Evolutionary conservation across 1,284 basidiomycete genomes (phyloP), one percentile per base, ranked within the genome.

Genomic region (Puccinia triticina): DNA sequence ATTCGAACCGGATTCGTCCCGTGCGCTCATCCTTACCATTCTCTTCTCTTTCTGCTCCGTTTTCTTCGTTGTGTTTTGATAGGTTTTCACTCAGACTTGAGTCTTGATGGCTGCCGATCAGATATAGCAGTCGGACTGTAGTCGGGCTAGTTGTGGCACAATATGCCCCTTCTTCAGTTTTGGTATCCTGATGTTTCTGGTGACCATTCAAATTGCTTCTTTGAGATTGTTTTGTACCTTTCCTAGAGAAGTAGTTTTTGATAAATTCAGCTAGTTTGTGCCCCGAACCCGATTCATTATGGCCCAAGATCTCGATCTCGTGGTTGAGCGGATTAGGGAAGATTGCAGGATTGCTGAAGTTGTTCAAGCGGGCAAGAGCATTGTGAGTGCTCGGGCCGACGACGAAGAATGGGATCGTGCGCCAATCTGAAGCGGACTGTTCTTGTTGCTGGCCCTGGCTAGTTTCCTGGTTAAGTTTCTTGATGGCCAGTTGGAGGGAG

Each of bases 401-500:
- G 69, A 71, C 69, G 69, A 71, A 71, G 69, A 71, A 71, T 2
- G 61, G 61, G 34, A 61, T 26, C 5, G 26, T 3, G 10, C n/a
- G 3, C 26, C 26, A 34, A 29, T 26, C 26, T 26, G 26, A 34
- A 34, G 12, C 14, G 11, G n/a, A 12, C 10, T 11, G 11, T 11
- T 23, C 59, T 11, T 10, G 21, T 26, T 34, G 21, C 12, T 61
- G 26, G 11, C 29, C n/a, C 21, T 12, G 14, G 32, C 12, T 34
- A 12, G 32, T 16, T 61, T 61, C n/a, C 12, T 61, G 59, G 12
- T 61, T 23, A n/a, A 61, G 10, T 29, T 43, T 32, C 11, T 46
- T 12, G 43, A 71, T 29, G 69, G 69, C 69, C 43, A 69, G 67
- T 46, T 71, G 69, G 18, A 71, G 48, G 2, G 69, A 71, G 18